These are phyloP conservation scores for Aspergillus intermedius DNA, from an alignment of 2,329 filamentous ascomycete species.

Conservation along the genomic window DNA sequence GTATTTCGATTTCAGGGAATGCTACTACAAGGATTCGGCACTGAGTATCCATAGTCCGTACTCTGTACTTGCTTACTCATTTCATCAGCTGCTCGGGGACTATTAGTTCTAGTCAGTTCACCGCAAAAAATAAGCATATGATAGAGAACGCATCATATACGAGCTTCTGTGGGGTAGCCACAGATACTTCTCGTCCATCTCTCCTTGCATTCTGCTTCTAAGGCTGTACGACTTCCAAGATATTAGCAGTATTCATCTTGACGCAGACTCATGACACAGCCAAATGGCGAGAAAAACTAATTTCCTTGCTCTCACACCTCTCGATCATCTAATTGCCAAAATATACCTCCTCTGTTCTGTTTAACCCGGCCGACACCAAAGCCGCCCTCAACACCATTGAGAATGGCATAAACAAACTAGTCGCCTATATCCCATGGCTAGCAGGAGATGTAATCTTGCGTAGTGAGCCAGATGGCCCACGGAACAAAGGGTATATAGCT, in stretches of 20 bases:
- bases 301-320: slow-evolving; percentile 3
- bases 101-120: no score
- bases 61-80: no score
- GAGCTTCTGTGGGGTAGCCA: no score
- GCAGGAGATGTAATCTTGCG: slow-evolving; percentile 1
- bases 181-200: no score
- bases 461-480: neutral
- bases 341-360: slow-evolving; percentile 2
- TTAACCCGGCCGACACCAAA: neutral
- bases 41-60: no score
- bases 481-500: neutral
- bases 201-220: no score
- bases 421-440: slow-evolving; percentile 4
- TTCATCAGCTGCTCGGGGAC: no score
- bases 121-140: no score
- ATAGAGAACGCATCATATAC: no score
- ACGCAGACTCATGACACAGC: neutral
- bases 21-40: no score
- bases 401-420: slow-evolving; percentile 1
- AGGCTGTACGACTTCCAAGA: neutral
- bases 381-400: slow-evolving; percentile 1
- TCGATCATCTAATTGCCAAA: slow-evolving; percentile 5
- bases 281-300: neutral
- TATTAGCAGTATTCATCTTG: no score
- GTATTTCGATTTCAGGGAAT: no score